Evolutionary conservation across 2,329 filamentous ascomycete genomes (phyloP).

Genomic region (Fusarium austroafricanum): DNA sequence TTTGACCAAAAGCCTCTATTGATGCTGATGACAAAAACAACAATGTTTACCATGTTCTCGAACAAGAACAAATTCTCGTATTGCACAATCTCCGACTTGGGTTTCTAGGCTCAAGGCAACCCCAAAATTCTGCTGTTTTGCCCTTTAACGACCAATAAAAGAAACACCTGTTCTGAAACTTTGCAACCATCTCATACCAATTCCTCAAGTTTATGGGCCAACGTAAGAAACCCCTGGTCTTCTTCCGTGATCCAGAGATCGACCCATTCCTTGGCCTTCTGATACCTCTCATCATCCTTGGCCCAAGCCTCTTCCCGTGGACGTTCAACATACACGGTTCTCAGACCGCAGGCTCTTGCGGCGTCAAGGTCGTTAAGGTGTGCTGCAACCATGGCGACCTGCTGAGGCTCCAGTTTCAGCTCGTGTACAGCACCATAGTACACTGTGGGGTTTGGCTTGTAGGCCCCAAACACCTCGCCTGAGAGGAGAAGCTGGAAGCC

Average conservation of each 20-base stretch:
- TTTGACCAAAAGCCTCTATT: not conserved
- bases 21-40: not conserved
- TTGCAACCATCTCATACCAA: constrained; percentile 5
- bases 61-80: not conserved
- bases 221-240: constrained; percentile 49
- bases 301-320: constrained; percentile 72
- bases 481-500: constrained; percentile 73
- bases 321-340: constrained; percentile 80
- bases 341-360: constrained; percentile 72
- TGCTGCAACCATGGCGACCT: constrained; percentile 83
- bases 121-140: not conserved
- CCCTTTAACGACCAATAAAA: not conserved
- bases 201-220: constrained; percentile 47
- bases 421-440: constrained; percentile 75
- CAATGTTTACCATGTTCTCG: not conserved
- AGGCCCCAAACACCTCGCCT: constrained; percentile 76
- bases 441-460: constrained; percentile 76
- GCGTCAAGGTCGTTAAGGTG: constrained; percentile 77
- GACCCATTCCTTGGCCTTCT: constrained; percentile 60
- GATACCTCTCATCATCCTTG: constrained; percentile 61
- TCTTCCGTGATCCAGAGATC: constrained; percentile 54
- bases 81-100: not conserved
- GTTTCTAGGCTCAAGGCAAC: not conserved
- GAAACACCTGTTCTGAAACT: not conserved
- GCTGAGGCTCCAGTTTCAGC: constrained; percentile 65